Percentiles rank a stretch among this genome's conserved stretches.
These are phyloP conservation scores for Auriscalpium vulgare DNA, from an alignment of 768 basidiomycete species.

Conservation along the genomic window DNA sequence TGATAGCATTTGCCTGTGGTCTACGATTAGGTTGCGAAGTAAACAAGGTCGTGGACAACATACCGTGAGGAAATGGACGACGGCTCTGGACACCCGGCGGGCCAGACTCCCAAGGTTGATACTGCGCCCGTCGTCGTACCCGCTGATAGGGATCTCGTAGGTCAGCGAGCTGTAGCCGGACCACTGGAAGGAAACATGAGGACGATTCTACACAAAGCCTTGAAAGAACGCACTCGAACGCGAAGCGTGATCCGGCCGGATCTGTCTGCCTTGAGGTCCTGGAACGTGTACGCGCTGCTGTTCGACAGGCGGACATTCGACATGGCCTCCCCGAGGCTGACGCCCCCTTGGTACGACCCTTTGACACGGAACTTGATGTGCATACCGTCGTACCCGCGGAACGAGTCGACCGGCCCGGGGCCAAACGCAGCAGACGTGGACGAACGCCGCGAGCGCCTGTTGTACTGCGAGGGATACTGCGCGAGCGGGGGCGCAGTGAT, in stretches of 20 bases:
- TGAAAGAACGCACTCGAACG: slow-evolving; percentile 8
- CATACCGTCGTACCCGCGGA: slow-evolving; percentile 1
- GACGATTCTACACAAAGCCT: not conserved
- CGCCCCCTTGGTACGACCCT: slow-evolving; percentile 6
- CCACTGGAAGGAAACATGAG: slow-evolving; percentile 5
- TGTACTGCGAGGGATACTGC: slow-evolving; percentile 6
- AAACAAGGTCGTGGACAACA: not conserved
- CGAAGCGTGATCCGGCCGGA: slow-evolving; percentile 8
- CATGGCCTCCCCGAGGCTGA: slow-evolving; percentile 8
- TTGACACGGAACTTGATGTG: slow-evolving; percentile 11
- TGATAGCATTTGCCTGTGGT: slow-evolving; percentile 8
- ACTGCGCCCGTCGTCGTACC: slow-evolving; percentile 1
- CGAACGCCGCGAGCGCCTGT: slow-evolving; percentile 7
- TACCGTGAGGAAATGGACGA: slow-evolving; percentile 15
- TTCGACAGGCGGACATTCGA: slow-evolving; percentile 6
- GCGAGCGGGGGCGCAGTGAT: slow-evolving; percentile 9
- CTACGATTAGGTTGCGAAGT: not conserved
- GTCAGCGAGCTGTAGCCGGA: slow-evolving; percentile 10
- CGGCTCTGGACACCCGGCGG: slow-evolving; percentile 12
- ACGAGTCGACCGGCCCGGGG: not conserved
- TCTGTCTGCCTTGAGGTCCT: slow-evolving; percentile 7
- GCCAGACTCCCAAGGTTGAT: slow-evolving; percentile 11
- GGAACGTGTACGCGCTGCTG: slow-evolving; percentile 2
- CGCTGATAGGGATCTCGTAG: slow-evolving; percentile 12
- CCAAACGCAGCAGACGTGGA: slow-evolving; percentile 8